Conservation (phyloP, 1,284 basidiomycete species). For the Fomes fomentarius region DNA sequence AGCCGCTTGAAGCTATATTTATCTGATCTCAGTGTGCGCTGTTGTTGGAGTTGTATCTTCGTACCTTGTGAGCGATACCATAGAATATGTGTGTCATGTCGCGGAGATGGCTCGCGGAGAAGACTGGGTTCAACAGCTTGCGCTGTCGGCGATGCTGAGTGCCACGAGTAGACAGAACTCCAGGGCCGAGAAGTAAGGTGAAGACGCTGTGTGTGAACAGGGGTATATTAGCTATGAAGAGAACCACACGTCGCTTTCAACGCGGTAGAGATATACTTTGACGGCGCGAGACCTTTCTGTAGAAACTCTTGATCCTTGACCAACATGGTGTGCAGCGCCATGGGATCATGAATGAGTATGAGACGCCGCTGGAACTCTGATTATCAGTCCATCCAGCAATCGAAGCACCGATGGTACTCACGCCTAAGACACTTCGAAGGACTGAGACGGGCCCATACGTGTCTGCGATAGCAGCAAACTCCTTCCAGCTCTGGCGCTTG, state of each 20-base stretch:
- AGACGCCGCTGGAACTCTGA: conserved; percentile 2
- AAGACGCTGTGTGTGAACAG: not conserved
- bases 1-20: conserved; percentile 21
- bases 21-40: not conserved
- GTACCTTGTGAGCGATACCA: conserved; percentile 14
- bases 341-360: conserved; percentile 12
- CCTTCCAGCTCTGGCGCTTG: conserved; percentile 11
- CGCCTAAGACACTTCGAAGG: conserved; percentile 7
- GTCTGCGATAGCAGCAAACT: not conserved
- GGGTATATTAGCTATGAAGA: not conserved
- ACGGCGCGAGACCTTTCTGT: conserved; percentile 8
- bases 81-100: conserved; percentile 20
- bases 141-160: conserved; percentile 18
- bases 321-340: conserved; percentile 12
- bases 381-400: not conserved
- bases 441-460: conserved; percentile 7
- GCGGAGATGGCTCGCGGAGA: conserved; percentile 20
- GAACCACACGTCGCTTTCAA: not conserved
- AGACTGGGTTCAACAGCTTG: conserved; percentile 22
- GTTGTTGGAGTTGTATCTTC: not conserved
- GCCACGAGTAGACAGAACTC: conserved; percentile 10
- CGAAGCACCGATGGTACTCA: not conserved
- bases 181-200: conserved; percentile 12
- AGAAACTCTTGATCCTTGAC: conserved; percentile 15
- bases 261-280: conserved; percentile 15